Evolutionary conservation across 2,329 filamentous ascomycete species (phyloP).

Genomic region (Aulographum hederae): DNA sequence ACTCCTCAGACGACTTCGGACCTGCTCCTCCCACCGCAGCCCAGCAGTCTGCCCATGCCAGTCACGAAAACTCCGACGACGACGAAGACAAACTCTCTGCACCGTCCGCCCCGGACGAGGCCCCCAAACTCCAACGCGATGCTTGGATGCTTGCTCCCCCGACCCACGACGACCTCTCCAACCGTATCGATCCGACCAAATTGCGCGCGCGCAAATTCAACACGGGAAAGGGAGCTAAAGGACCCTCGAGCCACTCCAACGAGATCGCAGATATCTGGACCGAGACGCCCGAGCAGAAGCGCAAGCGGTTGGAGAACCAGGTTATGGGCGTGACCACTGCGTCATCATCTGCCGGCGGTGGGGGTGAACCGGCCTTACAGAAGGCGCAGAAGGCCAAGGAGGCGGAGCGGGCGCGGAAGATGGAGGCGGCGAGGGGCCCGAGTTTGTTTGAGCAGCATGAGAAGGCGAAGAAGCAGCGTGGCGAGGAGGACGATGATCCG

Average conservation of each 20-base stretch:
- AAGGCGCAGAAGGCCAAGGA: constrained; percentile 16
- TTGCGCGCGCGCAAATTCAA: constrained; percentile 69
- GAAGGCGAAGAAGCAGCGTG: constrained; percentile 24
- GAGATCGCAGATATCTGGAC: constrained; percentile 56
- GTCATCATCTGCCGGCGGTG: constrained; percentile 11
- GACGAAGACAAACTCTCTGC: constrained; percentile 10
- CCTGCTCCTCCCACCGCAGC: constrained; percentile 20
- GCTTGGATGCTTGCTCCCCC: constrained; percentile 39
- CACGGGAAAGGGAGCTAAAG: constrained; percentile 41
- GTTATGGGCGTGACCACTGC: constrained; percentile 52
- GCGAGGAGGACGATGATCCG: constrained; percentile 61
- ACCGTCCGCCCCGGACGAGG: no score
- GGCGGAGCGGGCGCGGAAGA: constrained; percentile 27
- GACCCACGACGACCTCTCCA: constrained; percentile 30
- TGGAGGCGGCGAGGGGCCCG: constrained; percentile 25
- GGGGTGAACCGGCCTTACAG: constrained; percentile 7
- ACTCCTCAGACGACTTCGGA: constrained; percentile 27
- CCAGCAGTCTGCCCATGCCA: constrained; percentile 6
- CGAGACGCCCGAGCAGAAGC: constrained; percentile 78
- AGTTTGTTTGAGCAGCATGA: constrained; percentile 23
- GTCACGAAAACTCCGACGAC: constrained; percentile 15
- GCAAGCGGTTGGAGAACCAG: constrained; percentile 60
- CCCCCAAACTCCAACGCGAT: constrained; percentile 45
- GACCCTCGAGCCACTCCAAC: constrained; percentile 18
- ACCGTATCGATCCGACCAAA: constrained; percentile 65